Evolutionary conservation across 768 basidiomycete genomes (phyloP), one percentile per base, ranked within the genome.

Genomic region (Termitomyces sp.): DNA sequence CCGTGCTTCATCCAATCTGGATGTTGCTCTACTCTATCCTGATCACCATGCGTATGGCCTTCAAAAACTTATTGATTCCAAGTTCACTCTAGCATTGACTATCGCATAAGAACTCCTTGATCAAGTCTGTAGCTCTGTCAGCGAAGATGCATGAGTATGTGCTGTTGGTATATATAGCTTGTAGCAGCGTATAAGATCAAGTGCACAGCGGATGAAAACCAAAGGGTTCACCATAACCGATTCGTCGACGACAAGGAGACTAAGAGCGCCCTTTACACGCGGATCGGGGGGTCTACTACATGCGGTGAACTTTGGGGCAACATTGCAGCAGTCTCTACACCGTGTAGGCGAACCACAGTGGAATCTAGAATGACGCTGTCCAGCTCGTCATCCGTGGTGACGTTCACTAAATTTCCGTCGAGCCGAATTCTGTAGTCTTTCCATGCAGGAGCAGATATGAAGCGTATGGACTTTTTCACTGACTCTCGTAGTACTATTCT

Each of bases 371-470:
- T 63, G 32, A 57, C 59, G 32, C n/a, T 47, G 36, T 63, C 60
- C 5, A 66, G 40, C 14, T 60, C 56, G 25, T 60, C 57, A 34
- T 62, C 57, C 14, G 42, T 61, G 31, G 50, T 51, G 9, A 56
- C 60, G n/a, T 54, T 52, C 10, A 34, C 51, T 6, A 63, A 40
- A 8, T 17, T 55, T 4, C 56, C 51, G 25, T n/a, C n/a, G 2
- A 60, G 60, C 31, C 54, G 59, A 25, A 67, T 31, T 20, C 5
- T 50, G 48, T 69, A 69, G 32, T 56, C 62, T 2, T 59, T 40
- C 65, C 66, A 70, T 12, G 63, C 65, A 3, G 69, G 60, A 1
- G 68, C 68, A 14, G 61, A 5, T 12, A 71, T 17, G 42, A 76
- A 72, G 12, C 60, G 59, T 5, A 59, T 38, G 14, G 48, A 50